A percentile compares a stretch with the other conserved stretches of the same genome.
Evolutionary conservation across 108 stramenopile species (phyloP).

Genomic region (Skeletonema grethae): DNA sequence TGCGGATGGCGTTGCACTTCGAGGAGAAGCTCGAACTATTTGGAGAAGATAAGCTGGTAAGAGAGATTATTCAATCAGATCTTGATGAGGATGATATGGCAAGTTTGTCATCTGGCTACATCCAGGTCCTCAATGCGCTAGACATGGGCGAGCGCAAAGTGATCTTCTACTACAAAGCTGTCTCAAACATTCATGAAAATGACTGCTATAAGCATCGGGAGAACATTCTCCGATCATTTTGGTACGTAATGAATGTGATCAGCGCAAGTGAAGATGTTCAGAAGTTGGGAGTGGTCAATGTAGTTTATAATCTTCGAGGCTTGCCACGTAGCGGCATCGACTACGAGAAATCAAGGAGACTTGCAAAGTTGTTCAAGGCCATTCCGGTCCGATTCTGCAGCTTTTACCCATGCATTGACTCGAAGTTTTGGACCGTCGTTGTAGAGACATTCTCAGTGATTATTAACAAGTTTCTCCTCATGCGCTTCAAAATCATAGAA

Average conservation of each 20-base stretch:
- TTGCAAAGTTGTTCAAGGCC: slow-evolving; percentile 15
- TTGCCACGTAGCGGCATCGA: slow-evolving; percentile 26
- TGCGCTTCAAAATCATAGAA: slow-evolving; percentile 23
- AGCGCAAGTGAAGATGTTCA: slow-evolving; percentile 14
- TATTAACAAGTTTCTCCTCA: slow-evolving; percentile 15
- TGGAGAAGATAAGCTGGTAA: slow-evolving; percentile 18
- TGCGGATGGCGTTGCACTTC: slow-evolving; percentile 23
- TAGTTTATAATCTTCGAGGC: slow-evolving; percentile 37
- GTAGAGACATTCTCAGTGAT: slow-evolving; percentile 32
- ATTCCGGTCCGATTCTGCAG: slow-evolving; percentile 24
- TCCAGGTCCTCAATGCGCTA: slow-evolving; percentile 9
- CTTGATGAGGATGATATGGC: slow-evolving; percentile 30
- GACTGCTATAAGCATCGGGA: slow-evolving; percentile 17
- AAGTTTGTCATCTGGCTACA: slow-evolving; percentile 1
- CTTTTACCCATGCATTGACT: slow-evolving; percentile 30
- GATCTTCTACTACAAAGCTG: slow-evolving; percentile 9
- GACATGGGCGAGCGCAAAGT: slow-evolving; percentile 12
- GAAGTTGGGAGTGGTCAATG: slow-evolving; percentile 29
- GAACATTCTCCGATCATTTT: slow-evolving; percentile 12
- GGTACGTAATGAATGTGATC: slow-evolving; percentile 21
- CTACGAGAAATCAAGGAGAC: slow-evolving; percentile 38
- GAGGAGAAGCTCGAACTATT: slow-evolving; percentile 43
- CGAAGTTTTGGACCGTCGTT: slow-evolving; percentile 11
- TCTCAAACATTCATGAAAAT: neutral
- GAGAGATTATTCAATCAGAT: slow-evolving; percentile 34